Base-by-base conservation (phyloP, 306 rosid species). In the Alnus rubra region DNA sequence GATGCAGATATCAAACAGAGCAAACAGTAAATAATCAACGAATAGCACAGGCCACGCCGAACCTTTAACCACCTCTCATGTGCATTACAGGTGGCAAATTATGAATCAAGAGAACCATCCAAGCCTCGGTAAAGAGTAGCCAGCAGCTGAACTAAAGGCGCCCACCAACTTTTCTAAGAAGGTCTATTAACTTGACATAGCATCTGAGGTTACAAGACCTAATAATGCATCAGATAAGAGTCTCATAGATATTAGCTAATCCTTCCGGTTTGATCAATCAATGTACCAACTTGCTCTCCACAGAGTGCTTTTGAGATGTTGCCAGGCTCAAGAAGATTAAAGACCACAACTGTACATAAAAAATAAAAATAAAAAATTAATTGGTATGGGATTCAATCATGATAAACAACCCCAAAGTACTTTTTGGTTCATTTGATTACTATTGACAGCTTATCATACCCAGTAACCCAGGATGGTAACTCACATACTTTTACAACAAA, bases 301-400 rank as follows among this genome's bases (percentile, higher is more conserved):
- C 93, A 90, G 74, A 90, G 77, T 10, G 94, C 94, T 83, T 83
- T 90, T 74, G 94, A 90, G 72, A 90, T 84, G 82, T 88, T 88
- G 78, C 91, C 91, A n/a, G 91, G 90, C 78, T 88, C 90, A 82
- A 86, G 81, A 56, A 90, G 63, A 86, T 90, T 88, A 56, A 88
- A 90, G 77, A 90, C 88, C 67, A 90, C 90, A 75, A 90, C 94
- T 90, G 86, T 9, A 18, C 72, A 68, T 42, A 18, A 1, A 68
- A 44, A 28, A n/a, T n/a, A 13, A 65, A 35, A 64, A 42, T 14
- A 13, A 65, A 35, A 64, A 42, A 5, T 68, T 42, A 68, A 18
- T 68, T 37, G 2, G 51, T 39, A n/a, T 16, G 15, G 10, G 50
- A 68, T 67, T 67, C 72, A 23, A 59, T 28, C 8, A 19, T 67